These are phyloP conservation scores for Hypericum perforatum DNA, from an alignment of 345 rosid species.

Conservation along the genomic window DNA sequence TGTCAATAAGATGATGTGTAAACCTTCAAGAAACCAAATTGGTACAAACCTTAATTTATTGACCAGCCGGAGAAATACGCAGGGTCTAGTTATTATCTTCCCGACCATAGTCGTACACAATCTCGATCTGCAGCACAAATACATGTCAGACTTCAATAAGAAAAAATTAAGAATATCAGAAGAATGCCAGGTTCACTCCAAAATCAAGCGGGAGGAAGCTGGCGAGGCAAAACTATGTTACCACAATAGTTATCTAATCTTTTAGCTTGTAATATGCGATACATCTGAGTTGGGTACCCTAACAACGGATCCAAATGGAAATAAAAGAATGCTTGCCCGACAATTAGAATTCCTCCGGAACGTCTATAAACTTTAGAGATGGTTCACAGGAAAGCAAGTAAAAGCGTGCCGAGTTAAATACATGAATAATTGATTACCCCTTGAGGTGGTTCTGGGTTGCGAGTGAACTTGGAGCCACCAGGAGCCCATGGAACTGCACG, in stretches of 20 bases:
- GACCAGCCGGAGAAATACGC: not conserved
- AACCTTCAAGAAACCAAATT: conserved; percentile 1
- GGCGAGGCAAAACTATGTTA: no score
- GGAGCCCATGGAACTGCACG: conserved; percentile 98
- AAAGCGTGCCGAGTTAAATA: not conserved
- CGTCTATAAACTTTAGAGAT: no score
- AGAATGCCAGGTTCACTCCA: not conserved
- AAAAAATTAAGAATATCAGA: not conserved
- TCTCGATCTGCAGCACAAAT: conserved; percentile 70
- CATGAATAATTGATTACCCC: conserved; percentile 46
- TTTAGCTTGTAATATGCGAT: no score
- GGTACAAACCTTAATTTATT: not conserved
- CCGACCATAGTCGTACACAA: conserved; percentile 70
- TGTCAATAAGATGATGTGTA: not conserved
- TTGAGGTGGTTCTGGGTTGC: conserved; percentile 88
- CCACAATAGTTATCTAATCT: no score
- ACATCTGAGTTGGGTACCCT: no score
- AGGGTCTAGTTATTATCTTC: conserved; percentile 57
- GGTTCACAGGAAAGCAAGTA: not conserved
- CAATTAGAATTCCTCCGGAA: no score
- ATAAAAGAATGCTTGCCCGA: no score
- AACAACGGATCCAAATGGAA: no score
- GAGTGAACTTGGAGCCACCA: conserved; percentile 82
- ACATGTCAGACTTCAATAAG: conserved; percentile 1
- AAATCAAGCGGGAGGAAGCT: no score